phyloP scores from a whole-genome alignment of 768 basidiomycete species.

The Fomitopsis serialis region DNA sequence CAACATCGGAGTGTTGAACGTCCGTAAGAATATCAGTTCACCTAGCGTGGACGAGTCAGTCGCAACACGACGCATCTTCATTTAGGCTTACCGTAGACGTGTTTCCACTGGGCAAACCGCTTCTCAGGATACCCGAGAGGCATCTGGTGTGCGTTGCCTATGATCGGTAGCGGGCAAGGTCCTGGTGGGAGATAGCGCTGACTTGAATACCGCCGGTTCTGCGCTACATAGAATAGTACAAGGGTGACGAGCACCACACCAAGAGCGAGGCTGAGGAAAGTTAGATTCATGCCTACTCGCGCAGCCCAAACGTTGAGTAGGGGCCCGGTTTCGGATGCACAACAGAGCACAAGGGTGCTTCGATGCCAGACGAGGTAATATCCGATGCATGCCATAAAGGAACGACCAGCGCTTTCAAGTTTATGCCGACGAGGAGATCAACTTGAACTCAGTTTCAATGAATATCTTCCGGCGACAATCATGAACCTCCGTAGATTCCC shows the following conservation, averaged over 20 bases:
- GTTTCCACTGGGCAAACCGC: slow-evolving; percentile 11
- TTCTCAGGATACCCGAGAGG: slow-evolving; percentile 9
- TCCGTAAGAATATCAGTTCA: not conserved
- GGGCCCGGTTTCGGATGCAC: too few relatives aligned
- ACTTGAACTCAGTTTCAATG: too few relatives aligned
- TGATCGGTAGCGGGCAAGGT: not conserved
- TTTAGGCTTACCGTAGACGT: slow-evolving; percentile 5
- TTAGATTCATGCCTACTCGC: not conserved
- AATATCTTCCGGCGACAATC: too few relatives aligned
- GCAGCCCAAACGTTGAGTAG: too few relatives aligned
- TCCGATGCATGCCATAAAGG: too few relatives aligned
- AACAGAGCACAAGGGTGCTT: too few relatives aligned
- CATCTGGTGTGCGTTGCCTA: slow-evolving; percentile 11
- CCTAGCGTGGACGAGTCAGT: not conserved
- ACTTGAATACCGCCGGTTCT: too few relatives aligned
- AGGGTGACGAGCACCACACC: not conserved
- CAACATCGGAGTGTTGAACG: not conserved
- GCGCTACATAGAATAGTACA: too few relatives aligned
- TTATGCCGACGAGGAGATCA: too few relatives aligned
- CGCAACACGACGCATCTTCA: not conserved
- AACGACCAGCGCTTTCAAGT: too few relatives aligned
- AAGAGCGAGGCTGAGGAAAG: not conserved
- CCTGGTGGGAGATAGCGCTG: not conserved
- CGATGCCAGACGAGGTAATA: too few relatives aligned
- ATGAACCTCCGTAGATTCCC: too few relatives aligned